Base-by-base conservation (phyloP, 2,329 filamentous ascomycete species). In the Calonectria pseudoturangicola region DNA sequence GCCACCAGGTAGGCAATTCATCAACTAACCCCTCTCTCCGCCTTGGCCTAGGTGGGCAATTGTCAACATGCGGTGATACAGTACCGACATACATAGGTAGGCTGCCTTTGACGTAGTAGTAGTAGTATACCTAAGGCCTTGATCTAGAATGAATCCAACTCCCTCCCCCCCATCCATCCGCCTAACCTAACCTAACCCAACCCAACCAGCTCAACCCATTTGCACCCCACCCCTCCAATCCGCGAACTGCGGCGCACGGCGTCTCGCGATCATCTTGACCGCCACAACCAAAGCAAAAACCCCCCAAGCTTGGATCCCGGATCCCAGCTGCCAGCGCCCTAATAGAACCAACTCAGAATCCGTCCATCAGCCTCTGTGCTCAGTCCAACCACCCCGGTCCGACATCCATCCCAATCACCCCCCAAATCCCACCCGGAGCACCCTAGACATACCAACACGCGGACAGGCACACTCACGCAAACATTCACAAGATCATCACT, bases 261-360 rank as follows among this genome's bases (percentile, higher is more conserved):
- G 75, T 77, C 71, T 77, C 51, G 54, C 68, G 72, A 73, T 74
- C 75, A 72, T 77, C 71, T 72, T 79, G 77, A 79, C 77, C 77
- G 77, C 77, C 48, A 75, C 54, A 71, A 66, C 45, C 71, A 71
- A 41, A 50, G 63, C 63, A 60, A 47, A 68, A 56, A 66, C 45
- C 41, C 16, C 50, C 64, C 50, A 67, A 56, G 47, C 67, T 48
- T 69, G 58, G 54, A 63, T 28, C 58, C 50, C 47, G 16, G 70
- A 66, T 58, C 48, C 70, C 51, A 43, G 50, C 58, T 27, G 28
- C 63, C 43, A 64, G 63, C 30, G 47, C 33, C 30, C 63, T 39
- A 66, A 66, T 41, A 66, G 30, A 67, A 68, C 65, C 39, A 68
- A 54, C 39, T 54, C 71, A 73, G 64, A 60, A 50, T 54, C 66